phyloP scores from a whole-genome alignment of 2,329 filamentous ascomycete species.

The Arthrobotrys conoides region DNA sequence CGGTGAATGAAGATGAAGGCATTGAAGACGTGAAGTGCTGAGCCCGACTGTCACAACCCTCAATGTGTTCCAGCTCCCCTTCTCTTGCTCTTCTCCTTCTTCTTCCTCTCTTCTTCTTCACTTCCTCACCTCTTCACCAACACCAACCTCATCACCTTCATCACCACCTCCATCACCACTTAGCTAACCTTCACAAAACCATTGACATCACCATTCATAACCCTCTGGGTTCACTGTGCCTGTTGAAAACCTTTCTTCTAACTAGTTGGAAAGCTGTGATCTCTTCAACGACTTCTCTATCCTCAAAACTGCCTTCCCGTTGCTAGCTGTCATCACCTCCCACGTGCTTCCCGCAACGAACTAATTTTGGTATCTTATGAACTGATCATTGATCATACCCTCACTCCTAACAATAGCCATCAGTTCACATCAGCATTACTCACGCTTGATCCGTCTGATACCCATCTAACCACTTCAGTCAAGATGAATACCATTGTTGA shows the following conservation, averaged over 20 bases:
- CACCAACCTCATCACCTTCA: neutral
- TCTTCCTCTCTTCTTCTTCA: neutral
- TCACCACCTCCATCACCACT: neutral
- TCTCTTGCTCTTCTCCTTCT: neutral
- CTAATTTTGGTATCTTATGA: neutral
- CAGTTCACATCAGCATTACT: neutral
- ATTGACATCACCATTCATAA: neutral
- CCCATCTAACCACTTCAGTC: neutral
- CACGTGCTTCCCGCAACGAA: neutral
- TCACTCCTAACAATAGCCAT: neutral
- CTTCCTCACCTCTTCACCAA: neutral
- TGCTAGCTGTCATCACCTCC: neutral
- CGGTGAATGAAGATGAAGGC: no score
- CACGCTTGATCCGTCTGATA: neutral
- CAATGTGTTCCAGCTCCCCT: neutral
- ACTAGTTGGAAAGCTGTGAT: neutral
- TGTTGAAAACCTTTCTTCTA: neutral
- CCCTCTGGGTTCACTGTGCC: neutral
- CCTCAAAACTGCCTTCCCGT: neutral
- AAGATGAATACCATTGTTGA: neutral
- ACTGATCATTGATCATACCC: neutral
- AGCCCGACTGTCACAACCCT: neutral
- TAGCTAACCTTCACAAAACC: neutral
- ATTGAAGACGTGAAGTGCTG: neutral
- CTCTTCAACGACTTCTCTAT: neutral